These are phyloP conservation scores for Medicago truncatula DNA, from an alignment of 306 rosid genomes.

Conservation along the genomic window MtrunA17r5.0-ANR NC_053045.1:59546501-59547000, in stretches of 20 bases:
- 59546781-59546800: conserved; percentile 79
- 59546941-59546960: no score
- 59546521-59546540: not conserved
- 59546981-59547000: no score
- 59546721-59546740: conserved; percentile 70
- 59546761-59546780: conserved; percentile 66
- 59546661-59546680: conserved; percentile 64
- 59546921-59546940: not conserved
- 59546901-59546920: not conserved
- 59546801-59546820: conserved; percentile 69
- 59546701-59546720: conserved; percentile 71
- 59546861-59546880: conserved; percentile 65
- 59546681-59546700: conserved; percentile 65
- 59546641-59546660: conserved; percentile 63
- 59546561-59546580: not conserved
- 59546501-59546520: not conserved
- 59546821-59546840: conserved; percentile 76
- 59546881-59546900: conserved; percentile 35
- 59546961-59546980: not conserved
- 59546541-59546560: not conserved
- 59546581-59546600: conserved; percentile 70
- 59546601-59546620: conserved; percentile 77
- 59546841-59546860: conserved; percentile 73
- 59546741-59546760: conserved; percentile 61
- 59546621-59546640: conserved; percentile 57